These are phyloP conservation scores for Clavispora carvajalis DNA, from an alignment of 805 yeast species.

Conservation along the genomic window DNA sequence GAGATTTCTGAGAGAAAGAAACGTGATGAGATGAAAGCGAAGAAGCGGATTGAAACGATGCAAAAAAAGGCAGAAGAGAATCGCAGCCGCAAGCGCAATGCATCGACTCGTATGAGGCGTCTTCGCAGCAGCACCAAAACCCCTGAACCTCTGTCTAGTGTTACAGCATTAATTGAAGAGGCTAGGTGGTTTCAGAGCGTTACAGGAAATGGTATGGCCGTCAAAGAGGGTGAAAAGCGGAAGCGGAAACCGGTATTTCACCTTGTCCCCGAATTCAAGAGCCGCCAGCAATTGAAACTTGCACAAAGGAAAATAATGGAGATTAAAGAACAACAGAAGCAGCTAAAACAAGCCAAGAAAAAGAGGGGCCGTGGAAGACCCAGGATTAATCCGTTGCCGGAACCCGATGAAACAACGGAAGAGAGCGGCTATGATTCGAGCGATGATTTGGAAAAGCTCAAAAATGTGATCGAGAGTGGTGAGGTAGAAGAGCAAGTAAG, in stretches of 20 bases:
- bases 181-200: conserved; percentile 36
- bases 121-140: background rate
- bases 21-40: conserved; percentile 1
- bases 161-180: conserved; percentile 16
- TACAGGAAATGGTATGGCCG: conserved; percentile 29
- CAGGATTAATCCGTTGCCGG: conserved; percentile 6
- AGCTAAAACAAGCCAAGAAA: conserved; percentile 3
- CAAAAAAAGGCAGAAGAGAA: conserved; percentile 2
- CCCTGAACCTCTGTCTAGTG: background rate
- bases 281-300: conserved; percentile 9
- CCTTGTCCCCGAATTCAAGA: conserved; percentile 22
- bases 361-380: conserved; percentile 1
- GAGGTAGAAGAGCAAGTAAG: conserved; percentile 22
- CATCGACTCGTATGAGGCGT: conserved; percentile 3
- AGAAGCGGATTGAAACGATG: conserved; percentile 1
- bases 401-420: conserved; percentile 7
- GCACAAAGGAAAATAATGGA: conserved; percentile 14
- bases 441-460: conserved; percentile 9
- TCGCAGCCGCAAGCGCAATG: background rate
- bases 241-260: conserved; percentile 23
- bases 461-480: conserved; percentile 17
- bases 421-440: conserved; percentile 5
- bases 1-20: conserved; percentile 2
- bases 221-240: conserved; percentile 32
- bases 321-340: conserved; percentile 6